A percentile compares a stretch with the other conserved stretches of the same genome.
phyloP scores from a whole-genome alignment of 176 grass and related monocot species.

The Pharus latifolius region DNA sequence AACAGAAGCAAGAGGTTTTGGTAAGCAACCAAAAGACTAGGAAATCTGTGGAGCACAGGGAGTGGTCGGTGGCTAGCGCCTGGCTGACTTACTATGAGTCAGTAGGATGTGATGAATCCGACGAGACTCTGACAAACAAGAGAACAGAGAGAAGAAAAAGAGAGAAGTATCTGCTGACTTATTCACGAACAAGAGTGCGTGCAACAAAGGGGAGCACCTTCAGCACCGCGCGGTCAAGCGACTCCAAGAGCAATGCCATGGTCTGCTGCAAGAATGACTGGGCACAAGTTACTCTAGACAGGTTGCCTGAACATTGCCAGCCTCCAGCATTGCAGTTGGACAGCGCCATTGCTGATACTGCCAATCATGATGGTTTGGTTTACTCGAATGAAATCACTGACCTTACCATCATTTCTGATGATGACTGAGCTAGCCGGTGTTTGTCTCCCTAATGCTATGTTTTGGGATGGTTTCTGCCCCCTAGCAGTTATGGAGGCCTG shows the following conservation, averaged over 20 bases:
- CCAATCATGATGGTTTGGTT: no score
- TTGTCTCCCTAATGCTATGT: not conserved
- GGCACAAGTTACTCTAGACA: not conserved
- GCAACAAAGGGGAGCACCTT: not conserved
- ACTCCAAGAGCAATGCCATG: not conserved
- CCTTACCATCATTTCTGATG: slow-evolving; percentile 29
- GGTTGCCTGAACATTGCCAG: not conserved
- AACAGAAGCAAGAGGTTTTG: no score
- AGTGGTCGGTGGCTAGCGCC: slow-evolving; percentile 25
- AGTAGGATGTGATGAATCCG: slow-evolving; percentile 48
- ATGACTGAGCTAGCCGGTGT: slow-evolving; percentile 19
- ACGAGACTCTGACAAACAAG: slow-evolving; percentile 51
- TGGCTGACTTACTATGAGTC: slow-evolving; percentile 57
- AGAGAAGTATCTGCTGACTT: slow-evolving; percentile 18
- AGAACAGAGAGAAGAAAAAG: slow-evolving; percentile 50
- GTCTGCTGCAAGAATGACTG: not conserved
- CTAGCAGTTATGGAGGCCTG: no score
- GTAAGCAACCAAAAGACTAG: slow-evolving; percentile 8
- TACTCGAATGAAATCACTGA: not conserved
- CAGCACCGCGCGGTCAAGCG: not conserved
- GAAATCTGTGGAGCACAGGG: not conserved
- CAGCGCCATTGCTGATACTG: no score
- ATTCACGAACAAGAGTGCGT: slow-evolving; percentile 21
- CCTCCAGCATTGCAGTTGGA: no score
- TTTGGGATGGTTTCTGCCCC: not conserved